Conservation (phyloP, 129 eudicot species). For the Erigeron canadensis region DNA sequence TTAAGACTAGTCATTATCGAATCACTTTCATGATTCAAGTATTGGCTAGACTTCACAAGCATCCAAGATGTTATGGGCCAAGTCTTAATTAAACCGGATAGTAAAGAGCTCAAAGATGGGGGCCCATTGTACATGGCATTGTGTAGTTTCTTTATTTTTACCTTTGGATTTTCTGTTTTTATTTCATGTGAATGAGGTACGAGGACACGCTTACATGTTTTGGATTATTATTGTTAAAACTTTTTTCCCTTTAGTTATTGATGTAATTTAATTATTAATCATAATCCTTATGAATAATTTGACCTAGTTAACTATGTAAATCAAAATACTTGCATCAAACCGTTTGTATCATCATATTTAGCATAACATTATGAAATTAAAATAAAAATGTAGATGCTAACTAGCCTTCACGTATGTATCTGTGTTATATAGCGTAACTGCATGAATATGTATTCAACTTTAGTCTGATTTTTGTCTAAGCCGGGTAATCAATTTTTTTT, state of each 20-base stretch:
- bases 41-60: constrained; percentile 19
- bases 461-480: neutral
- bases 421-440: neutral
- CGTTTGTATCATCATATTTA: too few species aligned
- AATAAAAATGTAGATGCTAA: neutral
- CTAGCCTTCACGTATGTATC: neutral
- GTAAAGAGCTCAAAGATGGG: constrained; percentile 3
- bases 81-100: neutral
- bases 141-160: constrained; percentile 13
- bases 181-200: constrained; percentile 25
- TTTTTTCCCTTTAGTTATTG: neutral
- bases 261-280: neutral
- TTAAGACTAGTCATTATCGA: constrained; percentile 15
- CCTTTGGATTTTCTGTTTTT: constrained; percentile 19
- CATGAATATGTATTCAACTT: neutral
- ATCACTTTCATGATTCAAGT: constrained; percentile 5
- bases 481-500: too few species aligned
- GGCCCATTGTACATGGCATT: constrained; percentile 10
- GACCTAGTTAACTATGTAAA: too few species aligned
- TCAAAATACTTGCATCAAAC: too few species aligned
- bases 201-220: constrained; percentile 6
- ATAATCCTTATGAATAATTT: neutral
- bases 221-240: neutral
- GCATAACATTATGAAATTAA: neutral
- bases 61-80: constrained; percentile 11